These are phyloP conservation scores for Mycena alexandri DNA, from an alignment of 768 basidiomycete genomes.

Conservation along the genomic window DNA sequence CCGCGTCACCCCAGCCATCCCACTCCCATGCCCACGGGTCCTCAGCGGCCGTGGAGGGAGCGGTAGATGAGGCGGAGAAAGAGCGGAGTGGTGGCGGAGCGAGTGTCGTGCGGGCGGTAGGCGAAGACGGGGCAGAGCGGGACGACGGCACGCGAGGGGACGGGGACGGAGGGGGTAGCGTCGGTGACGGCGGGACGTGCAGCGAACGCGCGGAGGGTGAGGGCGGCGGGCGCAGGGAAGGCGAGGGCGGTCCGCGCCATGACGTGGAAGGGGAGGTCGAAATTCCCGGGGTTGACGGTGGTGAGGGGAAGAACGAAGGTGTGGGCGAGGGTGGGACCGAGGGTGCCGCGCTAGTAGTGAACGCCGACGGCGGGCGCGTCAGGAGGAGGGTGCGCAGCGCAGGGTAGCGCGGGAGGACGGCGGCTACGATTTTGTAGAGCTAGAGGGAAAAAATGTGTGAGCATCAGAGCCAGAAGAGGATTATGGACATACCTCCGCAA, in stretches of 20 bases:
- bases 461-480: background rate
- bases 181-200: constrained; percentile 11
- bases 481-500: constrained; percentile 22
- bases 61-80: background rate
- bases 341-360: background rate
- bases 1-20: constrained; percentile 36
- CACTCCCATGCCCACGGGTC: constrained; percentile 33
- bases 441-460: background rate
- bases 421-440: constrained; percentile 31
- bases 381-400: constrained; percentile 33
- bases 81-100: constrained; percentile 16
- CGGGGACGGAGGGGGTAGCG: background rate
- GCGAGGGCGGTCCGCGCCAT: constrained; percentile 3
- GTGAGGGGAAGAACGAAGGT: constrained; percentile 23
- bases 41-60: no score
- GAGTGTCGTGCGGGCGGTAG: constrained; percentile 9
- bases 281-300: constrained; percentile 19
- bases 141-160: background rate
- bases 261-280: background rate
- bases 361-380: constrained; percentile 16
- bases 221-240: constrained; percentile 16
- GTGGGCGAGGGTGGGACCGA: constrained; percentile 25
- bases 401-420: constrained; percentile 34
- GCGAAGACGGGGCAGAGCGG: constrained; percentile 7
- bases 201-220: constrained; percentile 7